A percentile compares a stretch with the other conserved stretches of the same genome.
Evolutionary conservation across 2,329 filamentous ascomycete genomes (phyloP).

Genomic region (Albifimbria verrucaria): DNA sequence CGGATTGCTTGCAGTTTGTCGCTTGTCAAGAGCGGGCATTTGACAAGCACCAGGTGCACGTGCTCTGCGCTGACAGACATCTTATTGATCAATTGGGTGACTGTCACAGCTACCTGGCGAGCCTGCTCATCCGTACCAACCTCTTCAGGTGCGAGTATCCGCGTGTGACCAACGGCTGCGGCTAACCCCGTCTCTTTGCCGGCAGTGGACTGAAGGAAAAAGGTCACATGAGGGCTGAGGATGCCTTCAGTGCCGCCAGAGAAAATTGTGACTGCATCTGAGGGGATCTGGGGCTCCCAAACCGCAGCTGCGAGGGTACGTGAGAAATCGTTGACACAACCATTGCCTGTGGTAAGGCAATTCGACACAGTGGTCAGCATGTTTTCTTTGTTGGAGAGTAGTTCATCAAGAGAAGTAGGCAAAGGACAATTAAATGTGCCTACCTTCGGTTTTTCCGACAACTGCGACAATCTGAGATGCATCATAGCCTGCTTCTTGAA

Average conservation of each 20-base stretch:
- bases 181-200: constrained; percentile 3
- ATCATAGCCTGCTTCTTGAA: constrained; percentile 3
- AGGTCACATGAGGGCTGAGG: constrained; percentile 8
- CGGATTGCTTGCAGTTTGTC: constrained; percentile 5
- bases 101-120: constrained; percentile 4
- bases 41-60: constrained; percentile 8
- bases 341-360: constrained; percentile 3
- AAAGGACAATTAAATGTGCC: neutral
- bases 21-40: constrained; percentile 7
- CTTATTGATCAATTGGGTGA: neutral
- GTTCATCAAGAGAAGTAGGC: neutral
- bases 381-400: neutral
- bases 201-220: constrained; percentile 3
- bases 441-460: constrained; percentile 9
- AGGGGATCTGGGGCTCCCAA: constrained; percentile 5
- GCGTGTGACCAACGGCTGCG: constrained; percentile 6
- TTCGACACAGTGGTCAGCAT: neutral
- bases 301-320: constrained; percentile 6
- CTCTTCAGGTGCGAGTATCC: constrained; percentile 4
- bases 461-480: constrained; percentile 7
- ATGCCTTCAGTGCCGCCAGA: constrained; percentile 8
- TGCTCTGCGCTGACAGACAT: constrained; percentile 2
- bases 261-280: constrained; percentile 7
- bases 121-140: constrained; percentile 7
- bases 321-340: constrained; percentile 8